These are phyloP conservation scores for Aspergillus fijiensis DNA, from an alignment of 2,329 filamentous ascomycete species.

Conservation along the genomic window DNA sequence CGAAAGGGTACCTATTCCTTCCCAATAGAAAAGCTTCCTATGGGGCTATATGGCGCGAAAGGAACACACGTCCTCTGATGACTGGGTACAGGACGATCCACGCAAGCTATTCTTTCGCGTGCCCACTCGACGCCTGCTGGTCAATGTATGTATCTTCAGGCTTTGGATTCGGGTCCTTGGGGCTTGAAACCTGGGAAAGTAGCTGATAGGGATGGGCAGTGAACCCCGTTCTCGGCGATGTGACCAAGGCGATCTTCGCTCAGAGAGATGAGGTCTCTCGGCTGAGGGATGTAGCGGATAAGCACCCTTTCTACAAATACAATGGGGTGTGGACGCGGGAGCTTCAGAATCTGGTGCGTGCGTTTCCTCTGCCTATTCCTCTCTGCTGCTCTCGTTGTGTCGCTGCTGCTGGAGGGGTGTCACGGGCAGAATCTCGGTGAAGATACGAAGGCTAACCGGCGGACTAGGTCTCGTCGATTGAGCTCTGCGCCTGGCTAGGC, in stretches of 20 bases:
- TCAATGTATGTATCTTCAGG: slow-evolving; percentile 49
- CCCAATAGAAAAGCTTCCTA: too few relatives aligned
- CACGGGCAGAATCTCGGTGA: too few relatives aligned
- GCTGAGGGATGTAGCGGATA: slow-evolving; percentile 71
- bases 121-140: slow-evolving; percentile 81
- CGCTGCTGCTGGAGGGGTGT: neutral
- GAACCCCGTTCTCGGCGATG: slow-evolving; percentile 64
- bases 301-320: slow-evolving; percentile 98
- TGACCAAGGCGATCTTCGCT: slow-evolving; percentile 67
- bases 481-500: slow-evolving; percentile 74
- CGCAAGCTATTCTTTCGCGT: slow-evolving; percentile 79
- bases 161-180: neutral
- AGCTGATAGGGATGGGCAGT: slow-evolving; percentile 51
- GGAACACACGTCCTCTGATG: neutral
- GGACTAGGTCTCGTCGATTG: slow-evolving; percentile 55
- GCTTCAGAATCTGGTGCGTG: slow-evolving; percentile 72
- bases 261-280: slow-evolving; percentile 70
- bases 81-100: slow-evolving; percentile 62
- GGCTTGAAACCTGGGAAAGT: neutral
- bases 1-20: slow-evolving; percentile 58
- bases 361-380: slow-evolving; percentile 8
- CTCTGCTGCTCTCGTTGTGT: neutral
- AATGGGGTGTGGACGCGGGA: slow-evolving; percentile 82
- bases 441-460: too few relatives aligned
- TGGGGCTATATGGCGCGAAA: neutral